A percentile compares a stretch with the other conserved stretches of the same genome.
These are phyloP conservation scores for Zychaea mexicana DNA, from an alignment of 371 early-diverging fungal species.

Conservation along the genomic window DNA sequence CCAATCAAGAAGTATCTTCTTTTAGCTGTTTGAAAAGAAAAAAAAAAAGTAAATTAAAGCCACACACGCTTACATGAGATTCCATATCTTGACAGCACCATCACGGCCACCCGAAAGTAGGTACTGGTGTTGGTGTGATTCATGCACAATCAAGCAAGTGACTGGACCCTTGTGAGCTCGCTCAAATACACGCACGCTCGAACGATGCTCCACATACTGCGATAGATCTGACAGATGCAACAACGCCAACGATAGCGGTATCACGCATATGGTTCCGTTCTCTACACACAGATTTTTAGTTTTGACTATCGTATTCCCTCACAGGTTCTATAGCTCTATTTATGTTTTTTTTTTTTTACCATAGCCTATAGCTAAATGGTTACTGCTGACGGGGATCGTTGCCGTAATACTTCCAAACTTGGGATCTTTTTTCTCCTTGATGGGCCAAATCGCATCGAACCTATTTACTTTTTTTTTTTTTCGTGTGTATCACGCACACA, in stretches of 20 bases:
- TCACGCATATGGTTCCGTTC: slow-evolving; percentile 55
- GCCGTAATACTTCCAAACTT: slow-evolving; percentile 43
- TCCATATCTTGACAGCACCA: slow-evolving; percentile 79
- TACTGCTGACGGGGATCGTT: slow-evolving; percentile 53
- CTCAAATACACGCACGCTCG: slow-evolving; percentile 31
- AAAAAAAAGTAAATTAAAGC: too few species aligned
- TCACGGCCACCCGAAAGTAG: slow-evolving; percentile 68
- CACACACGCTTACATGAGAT: slow-evolving; percentile 58
- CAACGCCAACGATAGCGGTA: slow-evolving; percentile 49
- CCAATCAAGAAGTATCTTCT: not conserved
- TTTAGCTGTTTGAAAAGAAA: not conserved
- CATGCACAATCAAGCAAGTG: slow-evolving; percentile 60
- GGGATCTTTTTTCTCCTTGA: slow-evolving; percentile 25
- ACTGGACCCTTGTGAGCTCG: slow-evolving; percentile 58
- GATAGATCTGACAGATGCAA: slow-evolving; percentile 35
- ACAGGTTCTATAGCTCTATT: not conserved
- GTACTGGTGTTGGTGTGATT: slow-evolving; percentile 54
- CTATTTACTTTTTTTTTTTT: not conserved
- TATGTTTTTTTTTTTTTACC: slow-evolving; percentile 31
- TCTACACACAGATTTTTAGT: slow-evolving; percentile 40
- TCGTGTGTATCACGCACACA: too few species aligned
- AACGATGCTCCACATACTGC: slow-evolving; percentile 16
- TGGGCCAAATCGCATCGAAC: slow-evolving; percentile 39
- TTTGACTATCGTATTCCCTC: too few species aligned
- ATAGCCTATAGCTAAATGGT: slow-evolving; percentile 58